Evolutionary conservation across 176 grass and related monocot species (phyloP).

Genomic region (Pontederia paniculata): DNA sequence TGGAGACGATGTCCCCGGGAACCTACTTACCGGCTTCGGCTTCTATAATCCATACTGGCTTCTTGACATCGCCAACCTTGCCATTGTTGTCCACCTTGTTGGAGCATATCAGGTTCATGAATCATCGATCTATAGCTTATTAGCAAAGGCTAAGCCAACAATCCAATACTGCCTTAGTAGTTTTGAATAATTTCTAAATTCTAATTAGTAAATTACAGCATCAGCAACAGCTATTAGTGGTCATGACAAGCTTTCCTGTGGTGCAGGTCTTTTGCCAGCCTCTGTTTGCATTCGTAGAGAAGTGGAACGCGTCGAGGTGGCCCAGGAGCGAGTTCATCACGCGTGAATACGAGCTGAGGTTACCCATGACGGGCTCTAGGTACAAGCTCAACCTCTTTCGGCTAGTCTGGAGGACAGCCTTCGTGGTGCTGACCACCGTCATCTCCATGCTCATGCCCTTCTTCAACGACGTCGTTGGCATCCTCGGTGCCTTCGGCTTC

Average conservation of each 20-base stretch:
- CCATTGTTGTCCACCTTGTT: conserved; percentile 48
- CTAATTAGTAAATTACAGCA: too few relatives aligned
- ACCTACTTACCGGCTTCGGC: conserved; percentile 50
- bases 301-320: conserved; percentile 23
- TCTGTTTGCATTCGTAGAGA: conserved; percentile 50
- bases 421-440: conserved; percentile 31
- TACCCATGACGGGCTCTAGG: background rate
- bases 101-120: conserved; percentile 38
- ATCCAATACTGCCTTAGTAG: too few relatives aligned
- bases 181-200: too few relatives aligned
- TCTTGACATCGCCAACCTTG: conserved; percentile 44
- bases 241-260: background rate
- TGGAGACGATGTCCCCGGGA: conserved; percentile 32
- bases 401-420: conserved; percentile 33
- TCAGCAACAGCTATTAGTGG: background rate
- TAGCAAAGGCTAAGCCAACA: too few relatives aligned
- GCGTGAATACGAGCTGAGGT: conserved; percentile 20
- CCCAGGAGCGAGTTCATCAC: conserved; percentile 26
- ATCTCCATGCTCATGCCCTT: conserved; percentile 44
- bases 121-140: background rate
- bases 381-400: conserved; percentile 43
- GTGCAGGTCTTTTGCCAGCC: conserved; percentile 46
- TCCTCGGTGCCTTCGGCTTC: conserved; percentile 40
- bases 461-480: conserved; percentile 44
- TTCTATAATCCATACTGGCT: conserved; percentile 60